Evolutionary conservation across 1,139 yeast genomes (phyloP).

Genomic region (Lodderomyces parapsilosis): DNA sequence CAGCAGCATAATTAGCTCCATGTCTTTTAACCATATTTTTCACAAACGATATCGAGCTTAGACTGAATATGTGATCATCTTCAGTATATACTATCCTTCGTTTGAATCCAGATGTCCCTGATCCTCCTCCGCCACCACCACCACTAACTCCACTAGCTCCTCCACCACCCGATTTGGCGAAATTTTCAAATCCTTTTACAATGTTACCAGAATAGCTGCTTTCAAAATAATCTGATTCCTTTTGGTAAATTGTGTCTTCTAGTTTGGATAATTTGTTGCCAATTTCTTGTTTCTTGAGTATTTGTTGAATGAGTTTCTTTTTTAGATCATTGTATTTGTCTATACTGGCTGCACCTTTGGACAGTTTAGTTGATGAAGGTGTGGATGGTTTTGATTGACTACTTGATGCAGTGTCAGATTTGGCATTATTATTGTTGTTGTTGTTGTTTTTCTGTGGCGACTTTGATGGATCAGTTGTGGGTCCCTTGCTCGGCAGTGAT

Average conservation of each 20-base stretch:
- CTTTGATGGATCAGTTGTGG: slow-evolving; percentile 1
- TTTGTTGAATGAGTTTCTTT: slow-evolving; percentile 63
- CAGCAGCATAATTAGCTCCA: slow-evolving; percentile 15
- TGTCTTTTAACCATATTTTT: slow-evolving; percentile 53
- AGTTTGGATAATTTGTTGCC: slow-evolving; percentile 60
- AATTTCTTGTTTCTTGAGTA: slow-evolving; percentile 61
- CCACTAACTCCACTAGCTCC: slow-evolving; percentile 8
- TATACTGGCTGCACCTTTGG: slow-evolving; percentile 6
- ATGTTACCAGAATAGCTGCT: slow-evolving; percentile 74
- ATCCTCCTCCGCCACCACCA: slow-evolving; percentile 13
- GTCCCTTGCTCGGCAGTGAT: slow-evolving; percentile 1
- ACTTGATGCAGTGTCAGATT: no score
- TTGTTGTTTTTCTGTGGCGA: slow-evolving; percentile 4
- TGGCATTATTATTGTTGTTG: slow-evolving; percentile 1
- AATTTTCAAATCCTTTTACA: slow-evolving; percentile 85
- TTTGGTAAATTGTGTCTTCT: slow-evolving; percentile 81
- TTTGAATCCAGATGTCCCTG: slow-evolving; percentile 27
- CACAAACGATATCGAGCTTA: slow-evolving; percentile 73
- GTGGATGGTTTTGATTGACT: slow-evolving; percentile 1
- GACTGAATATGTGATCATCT: slow-evolving; percentile 81
- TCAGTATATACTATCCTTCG: slow-evolving; percentile 63
- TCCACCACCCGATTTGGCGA: slow-evolving; percentile 51
- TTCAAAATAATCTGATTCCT: slow-evolving; percentile 76
- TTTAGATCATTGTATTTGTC: slow-evolving; percentile 70
- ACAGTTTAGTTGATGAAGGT: not conserved